Base-by-base conservation (phyloP, 306 rosid species). In the Mimosa pudica region DNA sequence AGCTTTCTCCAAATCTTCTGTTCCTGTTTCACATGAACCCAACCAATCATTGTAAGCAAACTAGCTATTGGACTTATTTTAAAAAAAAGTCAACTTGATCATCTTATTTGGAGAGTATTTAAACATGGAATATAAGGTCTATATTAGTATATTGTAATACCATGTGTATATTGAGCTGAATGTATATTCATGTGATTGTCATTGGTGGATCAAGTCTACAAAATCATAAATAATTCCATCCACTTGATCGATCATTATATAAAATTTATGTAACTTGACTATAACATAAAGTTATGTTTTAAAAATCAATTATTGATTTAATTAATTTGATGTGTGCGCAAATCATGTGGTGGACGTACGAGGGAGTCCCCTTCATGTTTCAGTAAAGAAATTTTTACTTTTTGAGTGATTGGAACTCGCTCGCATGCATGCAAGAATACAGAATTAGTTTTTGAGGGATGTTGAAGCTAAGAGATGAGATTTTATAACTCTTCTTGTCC, bases 1-100 rank as follows among this genome's bases (percentile, higher is more conserved):
- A 83, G 75, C 89, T 86, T 79, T 89, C 96, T 8, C 86, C 75
- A 42, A 90, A 81, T 55, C 71, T 13, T 61, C 98, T 81, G 61
- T 74, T 38, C 41, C 75, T 48, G 89, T 62, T 79, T 42, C 73
- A 62, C 70, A 60, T 0, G n/a, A 17, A 38, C 5, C 30, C 18
- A 13, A 52, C n/a, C 57, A 17, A 12, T 38, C 42, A 24, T 24
- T 24, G 30, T 24, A 24, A 24, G 42, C 42, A 38, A 38, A 5
- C 42, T 5, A 38, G 42, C 30, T 24, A 24, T 24, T 24, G 30
- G 30, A 24, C 30, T 24, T 24, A 24, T 24, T 24, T 24, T 24
- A 24, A 24, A 24, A 24, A 24, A 24, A 24, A 24, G 30, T 24
- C 30, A 46, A 46, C 0, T 1, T 46, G 49, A 46, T 46, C 12